A percentile compares a stretch with the other conserved stretches of the same genome.
These are phyloP conservation scores for Yarrowia bubula DNA, from an alignment of 805 yeast species.

Conservation along the genomic window DNA sequence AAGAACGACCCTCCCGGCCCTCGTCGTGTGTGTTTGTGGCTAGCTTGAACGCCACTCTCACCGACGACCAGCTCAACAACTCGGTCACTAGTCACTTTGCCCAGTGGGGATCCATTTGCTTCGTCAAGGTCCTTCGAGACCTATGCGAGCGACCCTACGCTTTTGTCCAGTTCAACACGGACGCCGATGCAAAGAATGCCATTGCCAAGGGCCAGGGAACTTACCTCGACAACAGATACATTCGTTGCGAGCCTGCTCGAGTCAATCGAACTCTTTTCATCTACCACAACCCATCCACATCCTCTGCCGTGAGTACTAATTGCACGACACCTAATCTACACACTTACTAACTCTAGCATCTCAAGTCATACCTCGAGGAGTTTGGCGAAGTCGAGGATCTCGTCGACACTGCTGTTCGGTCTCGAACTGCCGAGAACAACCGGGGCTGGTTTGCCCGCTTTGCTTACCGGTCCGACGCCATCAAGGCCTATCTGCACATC, in stretches of 20 bases:
- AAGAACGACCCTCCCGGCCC: constrained; percentile 47
- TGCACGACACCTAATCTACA: too few species aligned
- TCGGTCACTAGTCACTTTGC: constrained; percentile 68
- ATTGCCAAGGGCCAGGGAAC: constrained; percentile 67
- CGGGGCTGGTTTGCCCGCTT: constrained; percentile 71
- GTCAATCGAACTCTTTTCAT: constrained; percentile 78
- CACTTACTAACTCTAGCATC: constrained; percentile 24
- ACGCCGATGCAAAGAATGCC: constrained; percentile 67
- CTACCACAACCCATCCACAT: neutral
- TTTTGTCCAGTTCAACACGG: constrained; percentile 79
- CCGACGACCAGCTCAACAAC: constrained; percentile 69
- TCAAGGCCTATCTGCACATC: constrained; percentile 60
- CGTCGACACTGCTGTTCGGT: constrained; percentile 29
- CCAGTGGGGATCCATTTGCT: constrained; percentile 42
- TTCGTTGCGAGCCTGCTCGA: constrained; percentile 87
- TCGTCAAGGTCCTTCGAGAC: constrained; percentile 79
- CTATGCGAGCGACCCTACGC: constrained; percentile 84
- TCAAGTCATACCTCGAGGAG: constrained; percentile 45
- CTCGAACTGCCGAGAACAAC: neutral
- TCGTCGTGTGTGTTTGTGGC: constrained; percentile 89
- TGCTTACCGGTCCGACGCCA: constrained; percentile 83
- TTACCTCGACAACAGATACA: constrained; percentile 64
- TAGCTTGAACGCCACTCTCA: constrained; percentile 59
- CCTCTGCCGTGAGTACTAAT: constrained; percentile 8
- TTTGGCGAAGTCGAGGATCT: constrained; percentile 80